A percentile compares a stretch with the other conserved stretches of the same genome.
phyloP scores from a whole-genome alignment of 768 basidiomycete genomes.

The Lactarius psammicola region DNA sequence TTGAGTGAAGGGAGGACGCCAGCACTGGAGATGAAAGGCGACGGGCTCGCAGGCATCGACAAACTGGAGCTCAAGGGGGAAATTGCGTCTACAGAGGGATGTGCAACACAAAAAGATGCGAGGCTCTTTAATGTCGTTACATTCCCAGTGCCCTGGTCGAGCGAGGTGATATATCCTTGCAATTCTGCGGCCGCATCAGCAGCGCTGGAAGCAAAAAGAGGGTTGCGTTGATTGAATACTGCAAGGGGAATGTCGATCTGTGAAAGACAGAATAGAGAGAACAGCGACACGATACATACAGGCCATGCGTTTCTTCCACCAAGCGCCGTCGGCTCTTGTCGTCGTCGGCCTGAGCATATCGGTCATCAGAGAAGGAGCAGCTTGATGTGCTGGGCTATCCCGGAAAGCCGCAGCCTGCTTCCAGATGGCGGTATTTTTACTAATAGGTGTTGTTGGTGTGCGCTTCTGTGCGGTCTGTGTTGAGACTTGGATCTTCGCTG shows the following conservation, averaged over 20 bases:
- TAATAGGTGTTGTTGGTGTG: slow-evolving; percentile 65
- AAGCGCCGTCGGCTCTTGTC: slow-evolving; percentile 69
- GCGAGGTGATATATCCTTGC: slow-evolving; percentile 48
- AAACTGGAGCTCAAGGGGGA: slow-evolving; percentile 56
- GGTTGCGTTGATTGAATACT: slow-evolving; percentile 53
- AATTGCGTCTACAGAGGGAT: slow-evolving; percentile 51
- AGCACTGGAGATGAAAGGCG: slow-evolving; percentile 48
- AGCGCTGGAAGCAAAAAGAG: slow-evolving; percentile 41
- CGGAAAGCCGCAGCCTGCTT: slow-evolving; percentile 76
- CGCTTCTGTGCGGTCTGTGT: slow-evolving; percentile 36
- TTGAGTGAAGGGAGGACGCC: slow-evolving; percentile 45
- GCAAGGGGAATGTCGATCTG: slow-evolving; percentile 8
- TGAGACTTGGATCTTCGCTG: slow-evolving; percentile 40
- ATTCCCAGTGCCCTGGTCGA: slow-evolving; percentile 54
- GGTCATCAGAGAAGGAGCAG: slow-evolving; percentile 57
- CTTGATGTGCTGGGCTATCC: slow-evolving; percentile 68
- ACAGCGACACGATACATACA: slow-evolving; percentile 48
- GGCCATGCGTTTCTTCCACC: slow-evolving; percentile 80
- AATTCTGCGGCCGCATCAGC: slow-evolving; percentile 51
- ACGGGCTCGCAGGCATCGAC: slow-evolving; percentile 53
- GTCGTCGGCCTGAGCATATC: slow-evolving; percentile 41
- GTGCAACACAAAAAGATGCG: slow-evolving; percentile 58
- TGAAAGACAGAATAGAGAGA: not conserved
- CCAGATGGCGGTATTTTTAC: slow-evolving; percentile 55
- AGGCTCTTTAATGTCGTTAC: slow-evolving; percentile 61